Evolutionary conservation across 345 rosid species (phyloP).

Genomic region (Eucalyptus albens): DNA sequence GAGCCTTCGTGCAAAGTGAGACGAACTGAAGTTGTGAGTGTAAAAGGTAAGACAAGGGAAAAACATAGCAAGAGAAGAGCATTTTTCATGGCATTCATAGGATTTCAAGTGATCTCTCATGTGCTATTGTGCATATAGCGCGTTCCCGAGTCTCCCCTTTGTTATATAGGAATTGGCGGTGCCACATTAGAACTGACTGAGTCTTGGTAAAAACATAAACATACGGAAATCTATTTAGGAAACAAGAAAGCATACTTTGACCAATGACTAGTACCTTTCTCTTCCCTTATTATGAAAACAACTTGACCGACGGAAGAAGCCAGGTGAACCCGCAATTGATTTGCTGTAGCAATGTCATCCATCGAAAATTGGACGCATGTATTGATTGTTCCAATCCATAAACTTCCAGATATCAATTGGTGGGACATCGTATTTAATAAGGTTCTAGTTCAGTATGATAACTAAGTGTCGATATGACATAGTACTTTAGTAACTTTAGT

Average conservation of each 20-base stretch:
- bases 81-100: neutral
- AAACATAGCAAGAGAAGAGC: neutral
- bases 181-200: neutral
- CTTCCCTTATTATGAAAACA: neutral
- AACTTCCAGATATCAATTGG: neutral
- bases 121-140: neutral
- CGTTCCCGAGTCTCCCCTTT: neutral
- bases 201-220: neutral
- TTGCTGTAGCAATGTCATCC: neutral
- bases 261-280: neutral
- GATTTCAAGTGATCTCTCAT: neutral
- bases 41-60: neutral
- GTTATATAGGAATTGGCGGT: neutral
- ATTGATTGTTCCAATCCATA: neutral
- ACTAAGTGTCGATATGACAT: too few species aligned
- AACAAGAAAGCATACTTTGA: too few species aligned
- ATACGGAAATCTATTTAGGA: neutral
- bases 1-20: conserved; percentile 2
- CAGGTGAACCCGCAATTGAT: neutral
- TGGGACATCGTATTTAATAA: neutral
- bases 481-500: too few species aligned
- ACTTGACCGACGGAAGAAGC: neutral
- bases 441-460: neutral
- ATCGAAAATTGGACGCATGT: neutral
- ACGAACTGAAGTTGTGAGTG: neutral